Conservation (phyloP, 768 basidiomycete species). For the Mycena latifolia region DNA sequence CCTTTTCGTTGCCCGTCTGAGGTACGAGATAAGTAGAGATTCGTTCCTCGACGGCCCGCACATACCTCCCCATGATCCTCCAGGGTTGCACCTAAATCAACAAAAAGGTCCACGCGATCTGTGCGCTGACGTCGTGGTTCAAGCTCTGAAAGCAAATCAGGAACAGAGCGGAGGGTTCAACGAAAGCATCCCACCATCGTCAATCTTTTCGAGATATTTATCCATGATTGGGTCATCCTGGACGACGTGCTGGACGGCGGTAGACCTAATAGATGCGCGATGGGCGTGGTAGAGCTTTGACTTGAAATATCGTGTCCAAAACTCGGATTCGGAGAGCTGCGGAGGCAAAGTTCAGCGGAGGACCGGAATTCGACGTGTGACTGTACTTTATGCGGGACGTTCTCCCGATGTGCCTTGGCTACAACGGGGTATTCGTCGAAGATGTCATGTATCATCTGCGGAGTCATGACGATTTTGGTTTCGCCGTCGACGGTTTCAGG, state of each 20-base stretch:
- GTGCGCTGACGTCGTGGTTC: slow-evolving; percentile 80
- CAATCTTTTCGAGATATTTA: slow-evolving; percentile 95
- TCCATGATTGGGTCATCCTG: slow-evolving; percentile 96
- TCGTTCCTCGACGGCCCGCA: slow-evolving; percentile 12
- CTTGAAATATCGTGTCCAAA: slow-evolving; percentile 98
- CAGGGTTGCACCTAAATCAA: slow-evolving; percentile 88
- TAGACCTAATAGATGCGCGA: slow-evolving; percentile 91
- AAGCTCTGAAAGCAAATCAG: slow-evolving; percentile 60
- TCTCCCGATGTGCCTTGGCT: slow-evolving; percentile 90
- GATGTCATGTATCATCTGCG: slow-evolving; percentile 93
- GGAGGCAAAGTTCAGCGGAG: slow-evolving; percentile 18
- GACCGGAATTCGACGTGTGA: slow-evolving; percentile 17
- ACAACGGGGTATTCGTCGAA: slow-evolving; percentile 99
- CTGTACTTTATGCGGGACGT: slow-evolving; percentile 86
- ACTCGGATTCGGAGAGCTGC: slow-evolving; percentile 90
- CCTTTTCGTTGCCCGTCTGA: slow-evolving; percentile 90
- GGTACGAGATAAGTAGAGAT: not conserved
- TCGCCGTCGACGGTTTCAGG: slow-evolving; percentile 90
- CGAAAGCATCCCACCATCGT: slow-evolving; percentile 76
- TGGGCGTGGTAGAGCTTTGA: slow-evolving; percentile 96
- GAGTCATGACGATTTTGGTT: slow-evolving; percentile 90
- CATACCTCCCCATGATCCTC: slow-evolving; percentile 92
- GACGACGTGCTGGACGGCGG: slow-evolving; percentile 85
- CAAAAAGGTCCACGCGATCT: slow-evolving; percentile 79
- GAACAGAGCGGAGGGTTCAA: not conserved